These are phyloP conservation scores for Rhodotorula paludigena DNA, from an alignment of 768 basidiomycete genomes.

Conservation along the genomic window DNA sequence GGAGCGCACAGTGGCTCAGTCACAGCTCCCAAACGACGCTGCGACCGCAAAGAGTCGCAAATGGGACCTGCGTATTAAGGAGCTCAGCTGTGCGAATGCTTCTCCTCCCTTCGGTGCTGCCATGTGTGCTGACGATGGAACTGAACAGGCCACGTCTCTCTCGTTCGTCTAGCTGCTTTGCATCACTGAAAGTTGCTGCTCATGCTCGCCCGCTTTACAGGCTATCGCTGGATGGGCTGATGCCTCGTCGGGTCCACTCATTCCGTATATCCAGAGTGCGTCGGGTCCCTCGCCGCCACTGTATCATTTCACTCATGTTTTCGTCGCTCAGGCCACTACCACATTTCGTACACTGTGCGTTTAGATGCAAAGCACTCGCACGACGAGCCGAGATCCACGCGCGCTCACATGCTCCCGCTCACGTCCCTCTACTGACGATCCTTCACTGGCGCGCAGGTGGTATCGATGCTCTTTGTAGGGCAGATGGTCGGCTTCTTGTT, in stretches of 20 bases:
- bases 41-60: not conserved
- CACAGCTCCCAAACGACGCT: not conserved
- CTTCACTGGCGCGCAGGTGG: too few species aligned
- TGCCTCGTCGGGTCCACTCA: conserved; percentile 5
- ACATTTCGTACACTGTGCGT: too few species aligned
- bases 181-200: not conserved
- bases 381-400: too few species aligned
- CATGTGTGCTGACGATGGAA: not conserved
- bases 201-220: not conserved
- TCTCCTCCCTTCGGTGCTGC: not conserved
- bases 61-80: not conserved
- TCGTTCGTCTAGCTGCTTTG: not conserved
- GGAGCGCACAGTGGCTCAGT: not conserved
- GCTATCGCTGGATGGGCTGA: conserved; percentile 31
- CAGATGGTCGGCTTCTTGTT: conserved; percentile 31
- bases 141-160: conserved; percentile 1
- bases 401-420: too few species aligned
- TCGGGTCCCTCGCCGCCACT: too few species aligned
- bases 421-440: too few species aligned
- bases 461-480: conserved; percentile 31
- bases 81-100: not conserved
- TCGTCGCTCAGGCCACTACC: too few species aligned
- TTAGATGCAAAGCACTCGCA: too few species aligned
- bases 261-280: conserved; percentile 26
- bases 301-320: too few species aligned